Evolutionary conservation across 2,329 filamentous ascomycete genomes (phyloP).

Genomic region (Daldinia sp.): DNA sequence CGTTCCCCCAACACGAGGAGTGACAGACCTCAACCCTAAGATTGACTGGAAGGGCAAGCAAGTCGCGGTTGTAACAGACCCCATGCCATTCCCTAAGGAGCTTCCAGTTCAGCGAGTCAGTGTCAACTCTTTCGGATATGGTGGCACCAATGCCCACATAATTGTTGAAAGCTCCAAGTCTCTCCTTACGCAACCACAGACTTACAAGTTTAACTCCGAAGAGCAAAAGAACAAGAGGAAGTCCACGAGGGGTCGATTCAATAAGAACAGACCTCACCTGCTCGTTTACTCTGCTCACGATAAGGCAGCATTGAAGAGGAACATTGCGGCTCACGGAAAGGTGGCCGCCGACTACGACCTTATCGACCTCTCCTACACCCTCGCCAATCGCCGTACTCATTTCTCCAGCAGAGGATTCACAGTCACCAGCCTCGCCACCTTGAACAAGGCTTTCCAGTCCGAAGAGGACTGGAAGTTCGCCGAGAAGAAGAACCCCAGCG

Average conservation of each 20-base stretch:
- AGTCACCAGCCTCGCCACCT: slow-evolving; percentile 18
- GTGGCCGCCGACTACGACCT: slow-evolving; percentile 38
- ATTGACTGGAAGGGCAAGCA: slow-evolving; percentile 45
- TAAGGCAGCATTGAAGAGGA: slow-evolving; percentile 4
- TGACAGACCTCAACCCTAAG: slow-evolving; percentile 39
- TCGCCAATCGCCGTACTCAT: slow-evolving; percentile 23
- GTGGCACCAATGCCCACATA: slow-evolving; percentile 21
- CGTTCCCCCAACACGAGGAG: slow-evolving; percentile 35
- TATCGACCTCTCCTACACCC: slow-evolving; percentile 37
- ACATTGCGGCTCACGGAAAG: slow-evolving; percentile 38
- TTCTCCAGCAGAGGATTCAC: slow-evolving; percentile 20
- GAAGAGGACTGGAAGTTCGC: slow-evolving; percentile 18
- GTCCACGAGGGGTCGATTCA: background rate
- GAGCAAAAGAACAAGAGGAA: slow-evolving; percentile 13
- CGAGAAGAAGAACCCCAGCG: slow-evolving; percentile 16
- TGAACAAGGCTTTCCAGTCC: slow-evolving; percentile 6
- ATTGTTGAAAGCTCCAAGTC: slow-evolving; percentile 9
- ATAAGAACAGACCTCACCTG: slow-evolving; percentile 2
- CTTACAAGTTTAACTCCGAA: slow-evolving; percentile 7
- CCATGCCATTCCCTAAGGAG: slow-evolving; percentile 30
- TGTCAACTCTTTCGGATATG: slow-evolving; percentile 47
- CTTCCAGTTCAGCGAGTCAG: slow-evolving; percentile 37
- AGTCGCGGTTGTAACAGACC: slow-evolving; percentile 37
- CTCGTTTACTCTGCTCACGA: slow-evolving; percentile 7
- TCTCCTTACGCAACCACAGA: slow-evolving; percentile 5